Base-by-base conservation (phyloP, 768 basidiomycete species). In the Terana coerulea region DNA sequence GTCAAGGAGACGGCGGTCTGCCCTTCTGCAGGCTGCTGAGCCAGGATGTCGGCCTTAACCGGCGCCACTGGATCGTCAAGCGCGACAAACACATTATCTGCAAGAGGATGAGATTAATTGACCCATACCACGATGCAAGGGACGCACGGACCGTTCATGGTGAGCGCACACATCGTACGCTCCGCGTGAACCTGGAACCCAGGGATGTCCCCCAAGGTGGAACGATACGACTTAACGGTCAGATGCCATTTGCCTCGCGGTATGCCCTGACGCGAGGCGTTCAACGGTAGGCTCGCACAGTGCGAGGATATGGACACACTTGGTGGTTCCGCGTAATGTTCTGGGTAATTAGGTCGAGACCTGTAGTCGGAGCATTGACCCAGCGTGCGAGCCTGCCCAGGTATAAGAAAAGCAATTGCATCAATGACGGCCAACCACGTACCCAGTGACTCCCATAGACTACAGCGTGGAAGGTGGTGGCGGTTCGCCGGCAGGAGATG, bases 381-480 rank as follows among this genome's bases (percentile, higher is more conserved):
- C 88, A 90, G 57, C 89, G 78, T 36, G 86, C 89, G 47, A 91
- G 70, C 40, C 88, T 90, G n/a, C n/a, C n/a, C n/a, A n/a, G n/a
- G n/a, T n/a, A n/a, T n/a, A n/a, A n/a, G n/a, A n/a, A 26, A n/a
- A 34, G 9, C 10, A 22, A 14, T 5, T 25, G 24, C 15, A 29
- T 14, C 12, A 8, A 21, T 5, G 34, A 6, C 35, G 40, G 52
- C 33, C 22, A 17, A 51, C 35, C 11, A 43, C 49, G 2, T 42
- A 59, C 60, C 60, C 60, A 14, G 57, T 56, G 11, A 61, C 46
- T 25, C 60, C 60, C 60, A 61, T 61, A 11, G 28, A 21, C n/a
- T n/a, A n/a, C n/a, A n/a, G n/a, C n/a, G n/a, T n/a, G n/a, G n/a
- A n/a, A n/a, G n/a, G n/a, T n/a, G n/a, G n/a, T n/a, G n/a, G n/a